Evolutionary conservation across 2,329 filamentous ascomycete species (phyloP), one percentile per base, ranked within the genome.

Genomic region (Arthrobotrys sinensis): DNA sequence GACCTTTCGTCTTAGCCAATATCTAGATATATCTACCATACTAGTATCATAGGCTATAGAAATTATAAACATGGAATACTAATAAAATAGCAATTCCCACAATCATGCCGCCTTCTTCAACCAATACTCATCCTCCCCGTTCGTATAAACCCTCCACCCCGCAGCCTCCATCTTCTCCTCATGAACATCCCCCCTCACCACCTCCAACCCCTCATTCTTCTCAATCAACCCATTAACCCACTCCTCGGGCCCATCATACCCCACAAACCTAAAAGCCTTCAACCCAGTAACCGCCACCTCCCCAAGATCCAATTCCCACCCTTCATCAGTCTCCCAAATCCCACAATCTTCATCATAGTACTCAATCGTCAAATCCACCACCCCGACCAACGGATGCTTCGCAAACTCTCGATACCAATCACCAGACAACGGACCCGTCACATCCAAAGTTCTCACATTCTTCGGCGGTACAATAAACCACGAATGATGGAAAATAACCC

Each of bases 391-490:
- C 11, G 62, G 45, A 10, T 38, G 32, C 28, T 65, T 40, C 12
- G 62, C 62, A n/a, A 65, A 65, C 8, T 52, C n/a, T 14, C 21
- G 3, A 19, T 48, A 65, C 62, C 62, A 65, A n/a, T 14, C 16
- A 36, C 21, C 45, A 2, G 62, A n/a, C 7, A 65, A 50, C 1
- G 62, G 62, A 19, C 62, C 62, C 1, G 8, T 50, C 12, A 38
- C 7, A 7, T n/a, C 10, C 7, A 65, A 11, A 1, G 6, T 36
- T 5, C 7, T 65, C 3, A 65, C 62, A 21, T 36, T 50, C 45
- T 8, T 12, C 16, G 62, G 62, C 2, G 62, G 62, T 21, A 38
- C 10, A 19, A 65, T 11, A 11, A 65, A 65, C 32, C 43, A 65
- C 12, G 40, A 48, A 28, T 48, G 16, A n/a, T 65, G 62, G 16